Evolutionary conservation across 1,139 yeast genomes (phyloP), one percentile per base, ranked within the genome.

Genomic region (Zygosaccharomyces pseudobailii): DNA sequence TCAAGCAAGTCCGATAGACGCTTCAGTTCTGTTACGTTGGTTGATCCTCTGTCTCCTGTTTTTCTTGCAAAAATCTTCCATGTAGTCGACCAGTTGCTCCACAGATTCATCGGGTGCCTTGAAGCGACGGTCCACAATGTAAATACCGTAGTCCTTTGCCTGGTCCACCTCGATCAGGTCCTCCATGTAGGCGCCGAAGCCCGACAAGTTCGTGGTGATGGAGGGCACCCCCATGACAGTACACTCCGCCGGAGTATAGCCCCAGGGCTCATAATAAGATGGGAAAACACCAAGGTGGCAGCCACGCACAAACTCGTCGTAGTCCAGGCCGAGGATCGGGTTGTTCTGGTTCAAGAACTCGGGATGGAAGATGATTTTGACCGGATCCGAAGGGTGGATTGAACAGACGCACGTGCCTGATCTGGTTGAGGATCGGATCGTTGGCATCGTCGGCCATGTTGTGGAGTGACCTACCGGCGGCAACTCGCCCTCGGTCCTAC

Each of bases 141-240:
- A 92, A 63, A 92, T 92, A 65, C 98, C 98, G 63, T 92, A 92
- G 70, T 92, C 97, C 53, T 87, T 79, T 27, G 97, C 86, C 50
- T 65, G 69, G 40, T 65, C 59, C 65, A 89, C 87, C 68, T 92
- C 97, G 68, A 92, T 90, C 61, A 92, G 75, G 66, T 92, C 97
- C 70, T 92, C 98, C 97, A 92, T 92, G 72, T 92, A 92, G 59
- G 97, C 94, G 47, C 98, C 98, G 66, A 92, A 92, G 2, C 98
- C 98, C 6, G 97, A 88, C 55, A 92, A 74, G 68, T 92, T 92
- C 44, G 98, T 92, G 23, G 98, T 90, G 62, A 92, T 87, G n/a
- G 96, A 87, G 19, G 98, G 98, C 49, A 92, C 95, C 52, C 98
- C 98, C 98, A 92, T 92, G 32, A 92, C 98, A 1, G 98, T 92